Conservation (phyloP, 2,329 filamentous ascomycete genomes). For the Ceratocystis papillata region DNA sequence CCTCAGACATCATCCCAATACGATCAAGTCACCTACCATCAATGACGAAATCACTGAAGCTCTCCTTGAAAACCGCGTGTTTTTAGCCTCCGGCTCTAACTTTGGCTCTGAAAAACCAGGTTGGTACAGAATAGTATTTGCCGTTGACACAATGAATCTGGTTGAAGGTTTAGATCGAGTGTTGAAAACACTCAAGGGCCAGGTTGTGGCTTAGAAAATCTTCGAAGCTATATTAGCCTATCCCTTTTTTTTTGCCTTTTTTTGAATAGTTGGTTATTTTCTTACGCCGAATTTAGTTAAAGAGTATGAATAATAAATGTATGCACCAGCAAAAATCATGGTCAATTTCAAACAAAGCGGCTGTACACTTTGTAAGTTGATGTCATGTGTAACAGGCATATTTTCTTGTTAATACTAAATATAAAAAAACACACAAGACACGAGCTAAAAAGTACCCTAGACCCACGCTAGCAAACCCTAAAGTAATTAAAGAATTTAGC, state of each 20-base stretch:
- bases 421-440: neutral
- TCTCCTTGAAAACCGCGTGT: constrained; percentile 31
- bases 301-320: neutral
- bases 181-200: constrained; percentile 14
- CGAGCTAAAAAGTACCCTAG: neutral
- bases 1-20: constrained; percentile 24
- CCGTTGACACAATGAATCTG: constrained; percentile 30
- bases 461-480: neutral
- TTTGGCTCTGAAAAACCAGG: constrained; percentile 34
- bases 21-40: constrained; percentile 25
- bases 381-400: neutral
- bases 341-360: neutral
- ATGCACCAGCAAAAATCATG: neutral
- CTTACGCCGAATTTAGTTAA: neutral
- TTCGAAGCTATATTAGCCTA: neutral
- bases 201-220: constrained; percentile 1
- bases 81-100: constrained; percentile 32
- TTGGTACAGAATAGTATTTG: constrained; percentile 36
- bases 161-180: constrained; percentile 27
- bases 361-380: neutral
- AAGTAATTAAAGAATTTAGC: neutral
- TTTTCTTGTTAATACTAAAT: neutral
- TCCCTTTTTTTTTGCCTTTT: constrained; percentile 1
- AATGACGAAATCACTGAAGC: constrained; percentile 28
- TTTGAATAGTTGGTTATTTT: neutral